A percentile compares a stretch with the other conserved stretches of the same genome.
phyloP scores from a whole-genome alignment of 1,139 yeast genomes.

The Debaryomyces subglobosus region DNA sequence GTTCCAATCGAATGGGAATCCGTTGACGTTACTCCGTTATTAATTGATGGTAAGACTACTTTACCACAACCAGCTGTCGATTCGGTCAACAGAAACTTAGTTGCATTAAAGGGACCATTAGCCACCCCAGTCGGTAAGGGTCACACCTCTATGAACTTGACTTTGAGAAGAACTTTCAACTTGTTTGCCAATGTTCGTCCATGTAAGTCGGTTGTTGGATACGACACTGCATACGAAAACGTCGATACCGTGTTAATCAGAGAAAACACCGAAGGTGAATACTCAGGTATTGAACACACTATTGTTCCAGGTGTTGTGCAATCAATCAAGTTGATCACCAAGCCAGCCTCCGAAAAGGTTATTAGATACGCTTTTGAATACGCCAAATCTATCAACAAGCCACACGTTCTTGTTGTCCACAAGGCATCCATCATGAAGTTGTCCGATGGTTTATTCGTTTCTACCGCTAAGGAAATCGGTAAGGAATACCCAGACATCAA shows the following conservation, averaged over 20 bases:
- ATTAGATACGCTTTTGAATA: constrained; percentile 96
- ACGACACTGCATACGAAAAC: constrained; percentile 90
- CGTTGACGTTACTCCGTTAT: constrained; percentile 92
- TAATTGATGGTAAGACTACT: constrained; percentile 91
- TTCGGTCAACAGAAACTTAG: constrained; percentile 87
- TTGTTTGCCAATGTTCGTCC: constrained; percentile 98
- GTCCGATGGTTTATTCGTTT: constrained; percentile 95
- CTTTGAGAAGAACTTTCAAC: constrained; percentile 95
- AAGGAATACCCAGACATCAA: constrained; percentile 90
- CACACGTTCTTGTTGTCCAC: constrained; percentile 92
- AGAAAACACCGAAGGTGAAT: constrained; percentile 99
- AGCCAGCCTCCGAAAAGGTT: constrained; percentile 94
- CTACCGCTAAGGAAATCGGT: constrained; percentile 86
- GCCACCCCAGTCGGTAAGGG: constrained; percentile 99
- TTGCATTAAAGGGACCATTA: constrained; percentile 96
- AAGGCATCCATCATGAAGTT: constrained; percentile 98
- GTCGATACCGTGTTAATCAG: constrained; percentile 96
- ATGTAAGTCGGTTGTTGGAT: constrained; percentile 90
- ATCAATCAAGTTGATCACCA: constrained; percentile 95
- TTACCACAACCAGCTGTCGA: constrained; percentile 92
- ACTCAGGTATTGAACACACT: constrained; percentile 98
- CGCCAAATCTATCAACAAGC: constrained; percentile 87
- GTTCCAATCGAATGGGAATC: constrained; percentile 98
- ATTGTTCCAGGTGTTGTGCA: constrained; percentile 98
- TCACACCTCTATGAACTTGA: constrained; percentile 95